Percentiles rank a stretch among this genome's conserved stretches.
These are phyloP conservation scores for Elaeis guineensis DNA, from an alignment of 176 grass and related monocot genomes.

Conservation along the genomic window DNA sequence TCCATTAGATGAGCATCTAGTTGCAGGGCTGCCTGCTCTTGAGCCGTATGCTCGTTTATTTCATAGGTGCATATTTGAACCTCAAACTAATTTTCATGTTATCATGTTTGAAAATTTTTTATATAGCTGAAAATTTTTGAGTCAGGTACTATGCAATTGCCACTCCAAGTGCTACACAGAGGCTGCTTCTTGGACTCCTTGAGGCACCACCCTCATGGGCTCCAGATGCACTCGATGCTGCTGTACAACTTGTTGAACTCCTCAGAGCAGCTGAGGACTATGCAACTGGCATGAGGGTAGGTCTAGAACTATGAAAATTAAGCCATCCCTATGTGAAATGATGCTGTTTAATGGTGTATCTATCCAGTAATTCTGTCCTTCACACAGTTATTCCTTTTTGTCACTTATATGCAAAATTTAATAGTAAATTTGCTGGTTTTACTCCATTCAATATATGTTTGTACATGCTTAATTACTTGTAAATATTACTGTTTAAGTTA, in stretches of 20 bases:
- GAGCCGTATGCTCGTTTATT: conserved; percentile 96
- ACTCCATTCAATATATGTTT: too few relatives aligned
- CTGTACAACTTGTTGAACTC: conserved; percentile 98
- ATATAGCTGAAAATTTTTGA: conserved; percentile 4
- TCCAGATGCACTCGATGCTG: conserved; percentile 97
- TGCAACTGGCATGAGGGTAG: conserved; percentile 78
- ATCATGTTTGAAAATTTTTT: too few relatives aligned
- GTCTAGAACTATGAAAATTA: too few relatives aligned
- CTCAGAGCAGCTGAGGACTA: conserved; percentile 98
- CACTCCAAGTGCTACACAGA: conserved; percentile 95
- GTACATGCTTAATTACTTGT: too few relatives aligned
- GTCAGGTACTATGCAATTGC: conserved; percentile 94
- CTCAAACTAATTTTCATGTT: too few relatives aligned
- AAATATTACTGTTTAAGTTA: too few relatives aligned
- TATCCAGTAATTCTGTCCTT: too few relatives aligned
- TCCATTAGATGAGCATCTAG: conserved; percentile 94
- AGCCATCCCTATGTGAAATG: too few relatives aligned
- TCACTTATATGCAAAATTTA: too few relatives aligned
- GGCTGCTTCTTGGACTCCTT: conserved; percentile 91
- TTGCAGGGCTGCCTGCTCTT: conserved; percentile 84
- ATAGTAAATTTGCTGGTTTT: too few relatives aligned
- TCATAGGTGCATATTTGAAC: conserved; percentile 47
- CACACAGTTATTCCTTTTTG: too few relatives aligned
- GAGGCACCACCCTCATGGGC: conserved; percentile 99
- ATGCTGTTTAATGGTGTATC: too few relatives aligned